Percentiles rank a stretch among this genome's conserved stretches.
Evolutionary conservation across 2,329 filamentous ascomycete genomes (phyloP).

Genomic region (Sporothrix brunneoviolacea): DNA sequence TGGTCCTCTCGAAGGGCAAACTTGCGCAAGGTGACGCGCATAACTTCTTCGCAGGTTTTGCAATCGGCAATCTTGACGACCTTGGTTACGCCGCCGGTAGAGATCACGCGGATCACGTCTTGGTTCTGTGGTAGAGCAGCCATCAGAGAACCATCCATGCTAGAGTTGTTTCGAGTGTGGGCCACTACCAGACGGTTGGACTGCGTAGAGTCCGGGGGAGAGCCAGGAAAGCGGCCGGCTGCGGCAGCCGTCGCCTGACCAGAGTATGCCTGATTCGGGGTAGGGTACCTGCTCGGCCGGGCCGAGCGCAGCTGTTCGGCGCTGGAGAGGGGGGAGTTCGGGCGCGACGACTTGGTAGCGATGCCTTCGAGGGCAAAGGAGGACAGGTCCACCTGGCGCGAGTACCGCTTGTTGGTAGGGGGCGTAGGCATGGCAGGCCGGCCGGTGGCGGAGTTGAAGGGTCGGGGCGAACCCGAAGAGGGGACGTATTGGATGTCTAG

Average conservation of each 20-base stretch:
- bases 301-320: constrained; percentile 45
- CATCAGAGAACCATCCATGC: constrained; percentile 79
- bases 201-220: constrained; percentile 55
- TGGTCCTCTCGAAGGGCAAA: constrained; percentile 84
- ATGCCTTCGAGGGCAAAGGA: constrained; percentile 36
- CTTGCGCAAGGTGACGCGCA: constrained; percentile 81
- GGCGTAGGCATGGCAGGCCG: constrained; percentile 38
- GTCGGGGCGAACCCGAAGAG: constrained; percentile 59
- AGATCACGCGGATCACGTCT: constrained; percentile 88
- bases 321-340: constrained; percentile 59
- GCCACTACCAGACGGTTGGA: constrained; percentile 51
- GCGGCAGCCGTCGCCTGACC: constrained; percentile 27
- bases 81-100: constrained; percentile 82
- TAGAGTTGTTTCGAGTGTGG: constrained; percentile 75
- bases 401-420: constrained; percentile 56
- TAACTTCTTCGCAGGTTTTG: constrained; percentile 86
- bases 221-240: constrained; percentile 47
- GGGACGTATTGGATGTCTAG: constrained; percentile 61
- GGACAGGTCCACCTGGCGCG: constrained; percentile 49
- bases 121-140: constrained; percentile 78
- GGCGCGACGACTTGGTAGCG: constrained; percentile 55
- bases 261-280: constrained; percentile 25
- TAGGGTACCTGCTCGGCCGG: constrained; percentile 50
- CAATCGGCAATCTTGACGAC: constrained; percentile 90
- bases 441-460: constrained; percentile 41